Conservation (phyloP, 2,329 filamentous ascomycete genomes). For the Phaeosphaeria sp. region DNA sequence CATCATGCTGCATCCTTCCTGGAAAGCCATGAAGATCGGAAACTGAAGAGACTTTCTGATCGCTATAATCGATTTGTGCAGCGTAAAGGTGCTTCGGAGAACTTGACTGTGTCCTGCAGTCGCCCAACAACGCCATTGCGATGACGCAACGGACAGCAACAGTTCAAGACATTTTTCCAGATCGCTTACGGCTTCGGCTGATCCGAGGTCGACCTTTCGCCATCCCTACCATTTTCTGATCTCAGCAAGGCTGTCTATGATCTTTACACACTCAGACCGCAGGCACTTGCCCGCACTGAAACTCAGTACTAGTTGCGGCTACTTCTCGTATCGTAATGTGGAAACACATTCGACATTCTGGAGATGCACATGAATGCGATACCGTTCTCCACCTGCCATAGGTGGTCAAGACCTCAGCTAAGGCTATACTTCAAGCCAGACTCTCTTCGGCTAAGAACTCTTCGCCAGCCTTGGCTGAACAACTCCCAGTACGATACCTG, state of each 20-base stretch:
- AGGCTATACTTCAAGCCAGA: neutral
- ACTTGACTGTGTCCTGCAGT: neutral
- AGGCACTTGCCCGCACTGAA: neutral
- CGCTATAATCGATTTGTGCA: neutral
- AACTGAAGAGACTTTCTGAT: neutral
- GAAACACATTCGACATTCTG: no score
- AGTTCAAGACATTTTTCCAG: neutral
- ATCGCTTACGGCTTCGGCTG: neutral
- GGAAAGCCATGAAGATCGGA: neutral
- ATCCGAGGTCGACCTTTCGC: neutral
- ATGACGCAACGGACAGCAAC: neutral
- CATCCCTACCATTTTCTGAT: constrained; percentile 1
- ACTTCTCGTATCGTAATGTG: no score
- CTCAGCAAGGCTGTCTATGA: neutral
- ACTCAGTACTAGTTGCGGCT: no score
- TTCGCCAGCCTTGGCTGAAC: neutral
- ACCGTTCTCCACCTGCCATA: neutral
- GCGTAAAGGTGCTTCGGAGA: neutral
- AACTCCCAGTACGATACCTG: neutral
- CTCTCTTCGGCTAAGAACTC: neutral
- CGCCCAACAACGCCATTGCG: neutral
- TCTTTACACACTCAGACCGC: neutral
- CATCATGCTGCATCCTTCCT: neutral
- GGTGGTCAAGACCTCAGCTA: neutral
- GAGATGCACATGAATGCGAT: neutral